These are phyloP conservation scores for Plasmopara viticola DNA, from an alignment of 352 stramenopile species.

Conservation along the genomic window DNA sequence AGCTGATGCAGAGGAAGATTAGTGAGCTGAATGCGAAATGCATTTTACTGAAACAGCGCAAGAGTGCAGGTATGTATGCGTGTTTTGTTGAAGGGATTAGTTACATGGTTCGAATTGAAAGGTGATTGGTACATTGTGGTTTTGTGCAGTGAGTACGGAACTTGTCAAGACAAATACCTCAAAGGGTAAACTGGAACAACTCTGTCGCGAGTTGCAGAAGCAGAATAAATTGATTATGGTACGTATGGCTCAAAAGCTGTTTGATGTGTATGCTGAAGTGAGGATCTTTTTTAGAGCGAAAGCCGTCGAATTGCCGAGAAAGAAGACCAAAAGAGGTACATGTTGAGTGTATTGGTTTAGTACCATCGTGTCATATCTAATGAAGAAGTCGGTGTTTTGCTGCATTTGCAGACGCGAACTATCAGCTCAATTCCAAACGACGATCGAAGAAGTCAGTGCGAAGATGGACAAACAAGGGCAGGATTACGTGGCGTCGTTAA, in stretches of 20 bases:
- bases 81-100: not conserved
- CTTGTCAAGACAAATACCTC: conserved; percentile 54
- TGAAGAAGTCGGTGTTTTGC: not conserved
- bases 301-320: conserved; percentile 79
- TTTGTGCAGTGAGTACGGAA: conserved; percentile 44
- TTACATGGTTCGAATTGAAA: not conserved
- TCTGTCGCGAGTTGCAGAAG: conserved; percentile 82
- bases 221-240: conserved; percentile 85
- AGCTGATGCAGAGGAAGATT: conserved; percentile 76
- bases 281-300: conserved; percentile 35
- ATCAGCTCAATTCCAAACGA: conserved; percentile 77
- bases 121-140: not conserved
- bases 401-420: conserved; percentile 45
- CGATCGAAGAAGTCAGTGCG: conserved; percentile 82
- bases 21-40: conserved; percentile 73
- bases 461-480: conserved; percentile 86
- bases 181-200: conserved; percentile 75
- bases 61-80: conserved; percentile 36
- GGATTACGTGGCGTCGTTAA: conserved; percentile 76
- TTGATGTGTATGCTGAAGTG: not conserved
- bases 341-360: not conserved
- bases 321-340: conserved; percentile 74
- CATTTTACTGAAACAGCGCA: conserved; percentile 72
- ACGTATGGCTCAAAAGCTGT: conserved; percentile 1
- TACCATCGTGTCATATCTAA: not conserved